Base-by-base conservation (phyloP, 352 stramenopile genomes). In the Globisporangium spiculum region DNA sequence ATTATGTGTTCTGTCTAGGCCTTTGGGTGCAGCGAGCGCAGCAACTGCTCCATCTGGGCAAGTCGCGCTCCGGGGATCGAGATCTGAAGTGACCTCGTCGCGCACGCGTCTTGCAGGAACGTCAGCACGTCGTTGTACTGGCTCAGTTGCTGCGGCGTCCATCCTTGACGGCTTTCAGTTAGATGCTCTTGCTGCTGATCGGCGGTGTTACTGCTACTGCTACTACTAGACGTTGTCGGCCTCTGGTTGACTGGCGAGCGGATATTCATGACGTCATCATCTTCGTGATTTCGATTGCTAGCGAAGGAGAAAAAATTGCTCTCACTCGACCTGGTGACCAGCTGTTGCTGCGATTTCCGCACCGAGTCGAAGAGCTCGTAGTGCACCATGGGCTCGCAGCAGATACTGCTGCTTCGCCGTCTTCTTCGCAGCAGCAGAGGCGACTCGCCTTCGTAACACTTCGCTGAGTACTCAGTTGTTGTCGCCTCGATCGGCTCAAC, bases 21-120 rank as follows among this genome's bases (percentile, higher is more conserved):
- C 5, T 65, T 66, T 38, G 65, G 76, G 3, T 78, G 68, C n/a
- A 86, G 68, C 53, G 76, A 79, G n/a, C 66, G 76, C 44, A 86
- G 69, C 46, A 86, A 57, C 38, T 72, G 73, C 67, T 84, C 75
- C 76, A 86, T 84, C 69, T 84, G 76, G 48, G 69, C 62, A 9
- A 86, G 70, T 44, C 70, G 77, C 38, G 67, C 65, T 6, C 63
- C 69, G 16, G 78, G 78, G 57, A 86, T 63, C 46, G 66, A 60
- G 54, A 86, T 72, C 20, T 78, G 72, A 0, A 66, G 55, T 5
- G 64, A 71, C 20, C 71, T 57, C 1, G 68, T 75, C 30, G 71
- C 60, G 30, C 75, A 79, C 3, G 65, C 66, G 1, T 81, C 64
- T 52, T 87, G 71, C 3, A 87, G 63, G 26, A 81, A 71, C n/a